These are phyloP conservation scores for Kandelia obovata DNA, from an alignment of 345 rosid species.

Conservation along the genomic window DNA sequence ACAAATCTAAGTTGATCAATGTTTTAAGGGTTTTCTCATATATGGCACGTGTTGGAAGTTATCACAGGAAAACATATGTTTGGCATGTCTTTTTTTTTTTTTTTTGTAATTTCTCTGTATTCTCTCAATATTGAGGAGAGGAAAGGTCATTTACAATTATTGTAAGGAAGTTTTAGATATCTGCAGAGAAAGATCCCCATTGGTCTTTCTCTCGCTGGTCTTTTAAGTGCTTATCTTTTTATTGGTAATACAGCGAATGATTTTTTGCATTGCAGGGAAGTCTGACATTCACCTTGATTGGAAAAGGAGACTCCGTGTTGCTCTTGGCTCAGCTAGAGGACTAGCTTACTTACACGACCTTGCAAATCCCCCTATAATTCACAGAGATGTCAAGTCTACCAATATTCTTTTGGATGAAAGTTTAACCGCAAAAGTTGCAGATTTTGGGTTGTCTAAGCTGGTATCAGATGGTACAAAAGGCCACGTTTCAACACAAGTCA, in stretches of 20 bases:
- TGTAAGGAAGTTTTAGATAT: no score
- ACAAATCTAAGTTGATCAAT: no score
- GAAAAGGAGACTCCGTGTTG: constrained; percentile 80
- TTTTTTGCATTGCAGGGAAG: constrained; percentile 42
- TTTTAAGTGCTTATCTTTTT: no score
- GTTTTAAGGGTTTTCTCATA: no score
- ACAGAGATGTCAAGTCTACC: constrained; percentile 83
- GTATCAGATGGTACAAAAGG: constrained; percentile 89
- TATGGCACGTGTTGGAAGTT: no score
- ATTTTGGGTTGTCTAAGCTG: constrained; percentile 89
- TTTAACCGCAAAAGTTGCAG: constrained; percentile 86
- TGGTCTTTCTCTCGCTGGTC: no score
- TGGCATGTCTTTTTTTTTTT: no score
- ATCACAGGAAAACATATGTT: no score
- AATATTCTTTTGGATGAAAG: constrained; percentile 85
- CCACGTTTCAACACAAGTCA: constrained; percentile 98
- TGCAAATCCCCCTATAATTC: constrained; percentile 94
- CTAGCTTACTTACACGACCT: constrained; percentile 93
- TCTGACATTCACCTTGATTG: constrained; percentile 70
- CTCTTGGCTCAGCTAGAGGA: constrained; percentile 93
- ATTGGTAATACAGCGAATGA: neutral
- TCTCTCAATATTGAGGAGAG: no score
- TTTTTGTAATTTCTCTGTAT: no score
- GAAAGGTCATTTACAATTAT: no score
- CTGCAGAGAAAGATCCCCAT: no score